phyloP scores from a whole-genome alignment of 768 basidiomycete genomes.

The Cystobasidium onofrii region DNA sequence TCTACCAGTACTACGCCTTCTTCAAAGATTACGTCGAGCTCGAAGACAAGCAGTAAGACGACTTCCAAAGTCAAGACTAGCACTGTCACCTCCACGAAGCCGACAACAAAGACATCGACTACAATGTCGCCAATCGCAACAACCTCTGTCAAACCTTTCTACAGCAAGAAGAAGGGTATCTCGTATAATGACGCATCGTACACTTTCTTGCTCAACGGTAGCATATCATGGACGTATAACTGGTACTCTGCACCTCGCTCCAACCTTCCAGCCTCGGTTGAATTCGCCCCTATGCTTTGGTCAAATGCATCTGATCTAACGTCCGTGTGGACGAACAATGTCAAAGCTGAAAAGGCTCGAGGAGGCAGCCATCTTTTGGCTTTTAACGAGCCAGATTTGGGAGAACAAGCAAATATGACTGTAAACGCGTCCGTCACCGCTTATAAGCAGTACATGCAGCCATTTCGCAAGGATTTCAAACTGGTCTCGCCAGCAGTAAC shows the following conservation, averaged over 20 bases:
- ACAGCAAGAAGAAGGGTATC: slow-evolving; percentile 30
- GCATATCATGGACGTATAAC: slow-evolving; percentile 32
- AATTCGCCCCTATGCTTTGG: slow-evolving; percentile 37
- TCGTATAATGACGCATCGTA: slow-evolving; percentile 12
- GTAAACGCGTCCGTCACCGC: slow-evolving; percentile 1
- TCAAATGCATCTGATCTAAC: neutral
- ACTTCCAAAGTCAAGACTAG: neutral
- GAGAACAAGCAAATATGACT: slow-evolving; percentile 31
- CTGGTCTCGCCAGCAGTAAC: slow-evolving; percentile 37
- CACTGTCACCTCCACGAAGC: neutral
- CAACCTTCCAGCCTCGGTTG: neutral
- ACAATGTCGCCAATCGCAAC: neutral
- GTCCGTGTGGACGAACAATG: slow-evolving; percentile 19
- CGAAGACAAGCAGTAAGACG: slow-evolving; percentile 5
- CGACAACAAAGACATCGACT: neutral
- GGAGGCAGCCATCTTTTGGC: slow-evolving; percentile 32
- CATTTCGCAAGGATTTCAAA: slow-evolving; percentile 28
- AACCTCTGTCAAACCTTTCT: neutral
- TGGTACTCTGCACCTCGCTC: slow-evolving; percentile 16
- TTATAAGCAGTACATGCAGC: slow-evolving; percentile 35
- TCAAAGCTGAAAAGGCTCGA: slow-evolving; percentile 19
- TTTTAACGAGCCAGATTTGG: slow-evolving; percentile 34
- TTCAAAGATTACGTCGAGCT: neutral
- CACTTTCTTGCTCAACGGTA: neutral
- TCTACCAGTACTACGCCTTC: neutral